Evolutionary conservation across 345 rosid species (phyloP), one percentile per base, ranked within the genome.

Genomic region (Hirschfeldia incana): DNA sequence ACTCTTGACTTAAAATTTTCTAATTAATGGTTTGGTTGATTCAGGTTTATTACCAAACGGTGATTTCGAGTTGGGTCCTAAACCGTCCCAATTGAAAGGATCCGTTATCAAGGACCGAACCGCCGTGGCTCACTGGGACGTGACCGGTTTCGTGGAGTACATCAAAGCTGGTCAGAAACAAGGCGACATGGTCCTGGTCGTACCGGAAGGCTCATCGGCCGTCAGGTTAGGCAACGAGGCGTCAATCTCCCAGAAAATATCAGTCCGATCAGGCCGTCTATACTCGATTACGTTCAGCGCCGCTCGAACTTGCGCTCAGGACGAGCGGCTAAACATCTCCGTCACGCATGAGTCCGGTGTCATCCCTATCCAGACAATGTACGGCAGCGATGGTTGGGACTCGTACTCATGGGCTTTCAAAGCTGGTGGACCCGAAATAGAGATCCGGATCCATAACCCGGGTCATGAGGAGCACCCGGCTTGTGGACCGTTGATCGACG

Each of bases 321-420:
- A 91, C 49, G 94, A 94, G 88, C 83, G 77, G 39, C 76, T 90
- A 6, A 93, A 93, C 62, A 81, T 94, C 0, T 90, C 98, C 0
- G 91, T 92, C 13, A 82, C 91, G 1, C 90, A 93, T 3, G 98
- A 90, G 74, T 86, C 83, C 16, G 97, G 98, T 5, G 77, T 91
- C 4, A 65, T 94, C 30, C 97, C 95, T 0, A 86, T 94, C 68
- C 97, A 94, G 61, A 94, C 98, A 1, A 83, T 88, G 88, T 94
- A 94, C 13, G 90, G 98, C 21, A 89, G 92, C 79, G 86, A 81
- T 27, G 98, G 96, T 0, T 94, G 97, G 97, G 98, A 94, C 83
- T 86, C 92, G 0, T 94, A 87, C 69, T 62, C 97, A 0, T 91
- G 98, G 97, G 92, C 88, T 1, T 94, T 94, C 74, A 64, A 51